A percentile compares a stretch with the other conserved stretches of the same genome.
These are phyloP conservation scores for Coniella lustricola DNA, from an alignment of 2,329 filamentous ascomycete species.

Conservation along the genomic window DNA sequence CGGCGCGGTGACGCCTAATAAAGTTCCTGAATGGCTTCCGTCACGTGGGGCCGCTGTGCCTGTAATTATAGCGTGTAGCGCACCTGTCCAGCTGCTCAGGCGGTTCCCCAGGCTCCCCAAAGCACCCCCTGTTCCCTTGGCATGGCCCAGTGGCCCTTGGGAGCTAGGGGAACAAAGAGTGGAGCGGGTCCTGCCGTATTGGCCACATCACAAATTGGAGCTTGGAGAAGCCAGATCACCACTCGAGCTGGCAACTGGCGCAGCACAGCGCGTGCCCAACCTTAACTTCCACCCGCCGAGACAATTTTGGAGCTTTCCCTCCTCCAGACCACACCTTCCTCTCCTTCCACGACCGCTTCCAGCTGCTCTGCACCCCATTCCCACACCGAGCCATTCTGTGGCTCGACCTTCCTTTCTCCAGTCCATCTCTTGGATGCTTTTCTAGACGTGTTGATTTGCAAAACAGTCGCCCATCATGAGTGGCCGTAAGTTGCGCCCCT, in stretches of 20 bases:
- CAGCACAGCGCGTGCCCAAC: not conserved
- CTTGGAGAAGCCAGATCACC: conserved; percentile 25
- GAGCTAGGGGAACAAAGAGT: not conserved
- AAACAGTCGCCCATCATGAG: conserved; percentile 40
- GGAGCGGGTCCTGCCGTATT: conserved; percentile 11
- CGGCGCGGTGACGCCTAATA: conserved; percentile 1
- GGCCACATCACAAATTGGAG: conserved; percentile 22
- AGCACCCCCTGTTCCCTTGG: not conserved
- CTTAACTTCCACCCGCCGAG: not conserved
- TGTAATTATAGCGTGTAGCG: not conserved
- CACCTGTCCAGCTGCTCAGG: no score
- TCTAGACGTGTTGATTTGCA: conserved; percentile 16
- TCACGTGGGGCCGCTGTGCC: conserved; percentile 10
- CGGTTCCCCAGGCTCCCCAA: not conserved
- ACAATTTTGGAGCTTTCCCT: conserved; percentile 13
- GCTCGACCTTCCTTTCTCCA: conserved; percentile 25
- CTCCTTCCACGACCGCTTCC: conserved; percentile 17
- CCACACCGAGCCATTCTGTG: conserved; percentile 23
- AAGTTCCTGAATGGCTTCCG: not conserved
- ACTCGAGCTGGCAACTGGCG: not conserved
- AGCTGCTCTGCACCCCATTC: conserved; percentile 2
- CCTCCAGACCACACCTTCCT: conserved; percentile 18
- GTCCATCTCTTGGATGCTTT: conserved; percentile 18
- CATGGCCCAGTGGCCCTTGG: not conserved
- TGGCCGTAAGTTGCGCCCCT: conserved; percentile 40